Evolutionary conservation across 108 stramenopile species (phyloP), one percentile per base, ranked within the genome.

Genomic region (Nitzschia putrida): DNA sequence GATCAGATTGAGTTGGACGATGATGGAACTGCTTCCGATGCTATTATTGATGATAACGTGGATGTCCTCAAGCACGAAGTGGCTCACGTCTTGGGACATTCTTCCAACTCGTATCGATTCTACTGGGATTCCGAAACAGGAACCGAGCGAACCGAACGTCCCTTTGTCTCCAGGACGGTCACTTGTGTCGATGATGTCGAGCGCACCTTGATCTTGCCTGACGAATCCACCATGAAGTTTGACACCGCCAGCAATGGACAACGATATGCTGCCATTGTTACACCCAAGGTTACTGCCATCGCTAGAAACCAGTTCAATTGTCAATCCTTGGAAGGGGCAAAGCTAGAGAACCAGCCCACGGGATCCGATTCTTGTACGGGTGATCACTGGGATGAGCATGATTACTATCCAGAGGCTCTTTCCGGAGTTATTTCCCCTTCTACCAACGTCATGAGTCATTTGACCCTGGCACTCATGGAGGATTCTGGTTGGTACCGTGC

Each of bases 261-360:
- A 53, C 76, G 89, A 54, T 88, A 86, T 74, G 89, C 90, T 5
- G 64, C 72, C 14, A 85, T 94, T 71, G 92, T 94, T 2, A 94
- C 92, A 14, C 83, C 85, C 9, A 86, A 87, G 63, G 92, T 89
- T 24, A 69, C 79, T 12, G 77, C 88, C 6, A 76, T 91, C 52
- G 92, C 87, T 1, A 66, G 92, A 40, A 94, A 94, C 71, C 92
- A 94, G 53, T 94, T 94, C 59, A 66, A 94, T 69, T 94, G 92
- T 66, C 88, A 89, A 66, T 68, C 80, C 4, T 51, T 94, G 64
- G 78, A 60, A 23, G 92, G 82, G 44, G 87, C 85, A 26, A 85
- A 84, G 63, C 61, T 92, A 76, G 90, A 92, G 79, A 92, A 92
- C 71, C 90, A 91, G 55, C 92, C 89, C 0, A 90, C 89, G 2